A percentile compares a stretch with the other conserved stretches of the same genome.
phyloP scores from a whole-genome alignment of 2,329 filamentous ascomycete species.

The Tetracladium maxilliforme region DNA sequence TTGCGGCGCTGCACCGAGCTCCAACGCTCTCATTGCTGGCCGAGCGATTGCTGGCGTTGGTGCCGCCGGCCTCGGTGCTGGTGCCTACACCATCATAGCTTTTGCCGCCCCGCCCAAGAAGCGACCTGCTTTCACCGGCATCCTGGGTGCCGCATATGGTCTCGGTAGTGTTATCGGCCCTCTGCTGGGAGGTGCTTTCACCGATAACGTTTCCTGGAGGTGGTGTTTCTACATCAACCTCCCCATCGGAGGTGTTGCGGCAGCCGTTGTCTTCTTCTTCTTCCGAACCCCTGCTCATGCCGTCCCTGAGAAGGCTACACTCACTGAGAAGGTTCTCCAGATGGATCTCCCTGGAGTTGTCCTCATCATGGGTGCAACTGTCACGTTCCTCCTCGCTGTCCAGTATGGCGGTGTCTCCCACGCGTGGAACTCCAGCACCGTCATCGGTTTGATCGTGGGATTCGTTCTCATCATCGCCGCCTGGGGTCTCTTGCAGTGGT shows the following conservation, averaged over 20 bases:
- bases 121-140: constrained; percentile 16
- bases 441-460: constrained; percentile 27
- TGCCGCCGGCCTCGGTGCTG: constrained; percentile 16
- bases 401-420: constrained; percentile 30
- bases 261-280: constrained; percentile 22
- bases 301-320: constrained; percentile 17
- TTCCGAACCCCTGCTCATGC: constrained; percentile 25
- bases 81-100: constrained; percentile 25
- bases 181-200: constrained; percentile 19
- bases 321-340: constrained; percentile 28
- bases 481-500: constrained; percentile 22
- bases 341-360: constrained; percentile 30
- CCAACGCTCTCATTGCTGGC: constrained; percentile 11
- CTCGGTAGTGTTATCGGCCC: constrained; percentile 15
- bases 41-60: constrained; percentile 15
- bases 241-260: constrained; percentile 22
- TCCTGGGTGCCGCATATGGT: constrained; percentile 14
- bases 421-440: constrained; percentile 22
- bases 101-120: constrained; percentile 15
- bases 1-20: constrained; percentile 16
- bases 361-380: constrained; percentile 26
- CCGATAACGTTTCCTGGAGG: constrained; percentile 20
- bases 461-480: constrained; percentile 13
- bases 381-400: constrained; percentile 28
- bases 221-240: constrained; percentile 26